Conservation (phyloP, 805 yeast genomes). For the Crinitomyces ghanaensis region DNA sequence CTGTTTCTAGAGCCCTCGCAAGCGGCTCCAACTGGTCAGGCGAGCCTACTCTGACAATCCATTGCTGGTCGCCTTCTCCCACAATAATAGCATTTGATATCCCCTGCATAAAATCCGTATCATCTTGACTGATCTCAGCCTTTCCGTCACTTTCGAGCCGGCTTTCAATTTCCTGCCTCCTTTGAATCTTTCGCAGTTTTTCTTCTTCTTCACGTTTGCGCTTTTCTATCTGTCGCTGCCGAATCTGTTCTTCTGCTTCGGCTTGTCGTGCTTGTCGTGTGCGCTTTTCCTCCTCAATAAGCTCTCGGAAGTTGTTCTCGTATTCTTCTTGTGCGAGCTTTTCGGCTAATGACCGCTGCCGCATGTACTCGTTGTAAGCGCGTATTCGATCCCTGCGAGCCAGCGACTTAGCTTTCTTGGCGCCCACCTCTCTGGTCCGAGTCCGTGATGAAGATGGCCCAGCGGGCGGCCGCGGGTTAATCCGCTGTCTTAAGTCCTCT, state of each 20-base stretch:
- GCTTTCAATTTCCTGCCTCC: too few species aligned
- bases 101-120: too few species aligned
- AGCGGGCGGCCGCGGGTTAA: conserved; percentile 5
- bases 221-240: conserved; percentile 13
- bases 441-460: conserved; percentile 2
- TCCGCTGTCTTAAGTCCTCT: conserved; percentile 2
- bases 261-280: conserved; percentile 9
- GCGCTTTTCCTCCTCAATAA: conserved; percentile 20
- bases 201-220: conserved; percentile 16
- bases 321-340: conserved; percentile 15
- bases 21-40: neutral
- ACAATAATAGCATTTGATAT: too few species aligned
- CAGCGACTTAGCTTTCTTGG: conserved; percentile 25
- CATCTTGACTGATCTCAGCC: too few species aligned
- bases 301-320: conserved; percentile 23
- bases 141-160: too few species aligned
- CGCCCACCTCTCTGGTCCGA: conserved; percentile 18
- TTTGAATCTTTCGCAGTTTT: conserved; percentile 6
- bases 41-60: too few species aligned
- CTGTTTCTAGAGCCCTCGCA: conserved; percentile 1
- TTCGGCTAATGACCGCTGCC: conserved; percentile 22
- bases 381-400: conserved; percentile 24
- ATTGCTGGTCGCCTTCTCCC: too few species aligned
- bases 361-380: conserved; percentile 24
- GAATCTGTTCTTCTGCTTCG: conserved; percentile 12